Conservation (phyloP, 2,329 filamentous ascomycete genomes). For the Neofusicoccum ribis region DNA sequence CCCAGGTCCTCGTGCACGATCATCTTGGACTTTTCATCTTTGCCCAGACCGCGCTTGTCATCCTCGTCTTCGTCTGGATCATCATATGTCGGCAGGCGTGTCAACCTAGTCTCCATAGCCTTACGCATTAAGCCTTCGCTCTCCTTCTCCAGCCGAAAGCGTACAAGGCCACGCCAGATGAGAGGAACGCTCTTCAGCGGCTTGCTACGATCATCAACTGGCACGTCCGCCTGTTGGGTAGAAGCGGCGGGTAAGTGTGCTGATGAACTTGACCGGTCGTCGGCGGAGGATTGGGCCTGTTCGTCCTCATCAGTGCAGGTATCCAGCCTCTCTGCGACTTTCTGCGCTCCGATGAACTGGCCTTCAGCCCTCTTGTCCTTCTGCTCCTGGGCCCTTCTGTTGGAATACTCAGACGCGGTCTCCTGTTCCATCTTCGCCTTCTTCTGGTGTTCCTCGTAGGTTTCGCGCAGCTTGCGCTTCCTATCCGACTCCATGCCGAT, state of each 20-base stretch:
- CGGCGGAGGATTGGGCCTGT: constrained; percentile 22
- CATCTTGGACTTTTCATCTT: constrained; percentile 53
- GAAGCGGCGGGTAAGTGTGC: no score
- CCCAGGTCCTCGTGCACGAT: constrained; percentile 69
- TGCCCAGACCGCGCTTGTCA: constrained; percentile 68
- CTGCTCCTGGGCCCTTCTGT: constrained; percentile 33
- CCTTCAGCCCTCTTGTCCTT: constrained; percentile 56
- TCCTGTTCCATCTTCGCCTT: constrained; percentile 48
- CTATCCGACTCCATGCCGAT: constrained; percentile 78
- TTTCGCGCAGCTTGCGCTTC: constrained; percentile 66
- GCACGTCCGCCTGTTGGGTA: constrained; percentile 19
- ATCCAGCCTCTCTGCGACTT: constrained; percentile 76
- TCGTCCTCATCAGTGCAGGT: constrained; percentile 48
- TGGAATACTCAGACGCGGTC: constrained; percentile 38
- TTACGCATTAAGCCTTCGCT: constrained; percentile 65
- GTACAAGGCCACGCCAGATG: constrained; percentile 75
- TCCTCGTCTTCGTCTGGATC: constrained; percentile 71
- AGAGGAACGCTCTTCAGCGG: constrained; percentile 71
- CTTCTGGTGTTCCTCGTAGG: constrained; percentile 33
- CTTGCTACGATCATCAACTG: constrained; percentile 37
- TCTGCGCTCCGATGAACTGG: constrained; percentile 75
- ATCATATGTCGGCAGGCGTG: constrained; percentile 64
- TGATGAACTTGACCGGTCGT: no score
- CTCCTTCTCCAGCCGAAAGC: constrained; percentile 68
- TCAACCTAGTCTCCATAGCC: constrained; percentile 66